These are phyloP conservation scores for Blepharisma stoltei DNA, from an alignment of 73 alveolate species.

Conservation along the genomic window DNA sequence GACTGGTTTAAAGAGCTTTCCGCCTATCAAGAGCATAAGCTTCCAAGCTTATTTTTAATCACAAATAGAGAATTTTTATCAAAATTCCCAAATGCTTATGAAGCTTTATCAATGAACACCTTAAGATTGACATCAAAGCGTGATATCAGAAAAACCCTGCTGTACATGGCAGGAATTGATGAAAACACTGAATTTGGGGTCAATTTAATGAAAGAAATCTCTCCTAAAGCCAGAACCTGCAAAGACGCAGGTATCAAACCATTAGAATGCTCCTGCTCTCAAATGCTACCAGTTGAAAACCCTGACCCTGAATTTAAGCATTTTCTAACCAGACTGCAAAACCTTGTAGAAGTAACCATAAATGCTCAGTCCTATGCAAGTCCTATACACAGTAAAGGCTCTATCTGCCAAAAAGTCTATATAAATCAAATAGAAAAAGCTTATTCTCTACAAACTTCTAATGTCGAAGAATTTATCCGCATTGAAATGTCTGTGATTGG, in stretches of 20 bases:
- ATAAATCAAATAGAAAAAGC: background rate
- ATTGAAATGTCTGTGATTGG: no score
- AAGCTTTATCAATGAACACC: background rate
- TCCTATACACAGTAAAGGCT: background rate
- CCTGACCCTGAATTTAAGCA: background rate
- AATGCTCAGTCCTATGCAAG: background rate
- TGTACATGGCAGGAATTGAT: background rate
- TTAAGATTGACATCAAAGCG: background rate
- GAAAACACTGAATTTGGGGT: background rate
- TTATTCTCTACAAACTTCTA: background rate
- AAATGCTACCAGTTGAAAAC: background rate
- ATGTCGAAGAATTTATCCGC: no score
- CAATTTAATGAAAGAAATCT: background rate
- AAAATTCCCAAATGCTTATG: background rate
- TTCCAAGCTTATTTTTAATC: background rate
- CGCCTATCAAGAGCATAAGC: background rate
- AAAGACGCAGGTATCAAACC: background rate
- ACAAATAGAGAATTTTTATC: background rate
- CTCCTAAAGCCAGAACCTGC: background rate
- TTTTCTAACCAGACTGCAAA: background rate
- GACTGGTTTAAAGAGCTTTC: background rate
- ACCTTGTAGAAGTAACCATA: background rate
- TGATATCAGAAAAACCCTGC: slow-evolving; percentile 1
- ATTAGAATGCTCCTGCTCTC: background rate
- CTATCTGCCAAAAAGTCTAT: background rate